Conservation (phyloP, 2,329 filamentous ascomycete genomes). For the Diaporthe citrichinensis region DNA sequence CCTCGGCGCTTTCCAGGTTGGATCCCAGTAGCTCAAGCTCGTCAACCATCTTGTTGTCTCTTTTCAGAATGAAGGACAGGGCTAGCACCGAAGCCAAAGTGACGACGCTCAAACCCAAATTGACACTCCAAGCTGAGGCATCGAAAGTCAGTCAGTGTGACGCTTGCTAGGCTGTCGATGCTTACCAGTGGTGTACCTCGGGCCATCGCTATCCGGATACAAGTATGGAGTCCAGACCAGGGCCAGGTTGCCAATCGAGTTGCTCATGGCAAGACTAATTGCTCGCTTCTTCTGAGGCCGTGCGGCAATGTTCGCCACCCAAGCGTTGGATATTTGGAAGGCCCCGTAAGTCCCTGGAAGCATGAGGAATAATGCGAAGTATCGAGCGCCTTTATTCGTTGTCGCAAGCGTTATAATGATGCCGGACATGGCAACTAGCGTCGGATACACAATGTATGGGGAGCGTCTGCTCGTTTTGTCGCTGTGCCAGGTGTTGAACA, state of each 20-base stretch:
- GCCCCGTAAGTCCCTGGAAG: background rate
- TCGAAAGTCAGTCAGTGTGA: background rate
- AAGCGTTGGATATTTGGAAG: constrained; percentile 7
- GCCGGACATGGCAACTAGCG: background rate
- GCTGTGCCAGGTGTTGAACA: constrained; percentile 50
- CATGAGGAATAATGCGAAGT: background rate
- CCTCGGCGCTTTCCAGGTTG: background rate
- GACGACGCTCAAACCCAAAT: background rate
- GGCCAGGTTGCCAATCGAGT: background rate
- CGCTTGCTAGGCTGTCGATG: background rate
- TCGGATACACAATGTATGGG: constrained; percentile 46
- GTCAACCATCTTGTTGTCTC: background rate
- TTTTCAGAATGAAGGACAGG: background rate
- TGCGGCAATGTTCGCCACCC: constrained; percentile 4
- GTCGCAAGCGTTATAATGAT: background rate
- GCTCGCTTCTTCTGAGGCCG: constrained; percentile 4
- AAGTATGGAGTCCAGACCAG: constrained; percentile 1
- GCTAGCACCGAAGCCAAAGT: background rate
- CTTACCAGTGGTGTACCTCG: constrained; percentile 10
- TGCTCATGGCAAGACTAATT: background rate
- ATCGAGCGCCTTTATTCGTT: background rate
- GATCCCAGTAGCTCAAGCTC: background rate
- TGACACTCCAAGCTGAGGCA: constrained; percentile 8
- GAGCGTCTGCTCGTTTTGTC: constrained; percentile 47
- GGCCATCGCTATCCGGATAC: background rate